Base-by-base conservation (phyloP, 2,329 filamentous ascomycete species). In the Exophiala oligosperma region DNA sequence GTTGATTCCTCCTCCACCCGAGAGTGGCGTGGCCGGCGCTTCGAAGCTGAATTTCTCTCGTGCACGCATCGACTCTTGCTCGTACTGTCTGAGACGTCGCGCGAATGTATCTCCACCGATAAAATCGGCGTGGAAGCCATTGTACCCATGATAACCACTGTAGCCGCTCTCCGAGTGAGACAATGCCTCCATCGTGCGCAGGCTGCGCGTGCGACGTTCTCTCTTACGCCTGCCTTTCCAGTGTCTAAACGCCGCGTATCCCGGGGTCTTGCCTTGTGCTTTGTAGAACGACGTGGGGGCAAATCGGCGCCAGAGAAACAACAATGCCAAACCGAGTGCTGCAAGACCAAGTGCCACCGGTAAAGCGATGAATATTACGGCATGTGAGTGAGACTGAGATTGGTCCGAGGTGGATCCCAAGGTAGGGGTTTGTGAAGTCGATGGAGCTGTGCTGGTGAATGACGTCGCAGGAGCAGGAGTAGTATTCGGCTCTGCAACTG, bases 11-110 rank as follows among this genome's bases (percentile, higher is more conserved):
- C 32, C 32, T 9, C 32, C 32, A 35, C 32, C 57, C 14, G 52
- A 50, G 40, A 41, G 48, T 37, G 28, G 49, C 21, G 44, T 56
- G 29, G 21, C 37, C 12, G 28, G 40, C 21, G 23, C 35, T 21
- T 63, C 57, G 28, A 56, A 53, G 44, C 54, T 56, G 38, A 28
- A 54, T 38, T 61, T 63, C 40, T 47, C 54, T 9, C 43, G 17
- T 6, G 56, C 52, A 5, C 55, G 56, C 14, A 38, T 53, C 3
- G 55, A 44, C 17, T 63, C 61, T 23, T 56, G 48, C 17, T 60
- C 49, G 37, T 59, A 61, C 41, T 56, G 54, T 29, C 48, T 54
- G 12, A 60, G 52, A 46, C 58, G 55, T 14, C 55, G 55, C 4
- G 24, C 24, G 28, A 53, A 61, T 14, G 55, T 58, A 35, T 56